A percentile compares a stretch with the other conserved stretches of the same genome.
Evolutionary conservation across 257 asterid genomes (phyloP).

Genomic region (Coffea canephora): DNA sequence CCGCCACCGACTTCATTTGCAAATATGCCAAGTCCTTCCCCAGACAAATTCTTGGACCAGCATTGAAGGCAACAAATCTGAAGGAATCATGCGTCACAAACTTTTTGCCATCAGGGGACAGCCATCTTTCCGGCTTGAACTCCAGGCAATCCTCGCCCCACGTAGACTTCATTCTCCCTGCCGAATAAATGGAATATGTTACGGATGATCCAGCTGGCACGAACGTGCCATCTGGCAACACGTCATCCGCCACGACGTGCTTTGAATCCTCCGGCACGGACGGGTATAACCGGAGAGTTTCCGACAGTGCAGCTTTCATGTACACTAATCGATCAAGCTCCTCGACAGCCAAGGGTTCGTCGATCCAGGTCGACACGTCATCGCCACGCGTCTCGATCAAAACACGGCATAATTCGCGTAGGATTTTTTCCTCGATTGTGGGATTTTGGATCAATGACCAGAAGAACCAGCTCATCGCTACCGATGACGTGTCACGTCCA

Average conservation of each 20-base stretch:
- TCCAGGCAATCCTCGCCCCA: constrained; percentile 65
- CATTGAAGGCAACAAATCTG: constrained; percentile 52
- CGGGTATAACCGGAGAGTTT: constrained; percentile 59
- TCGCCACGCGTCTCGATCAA: constrained; percentile 47
- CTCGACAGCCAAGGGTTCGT: constrained; percentile 51
- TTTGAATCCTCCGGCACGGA: constrained; percentile 69
- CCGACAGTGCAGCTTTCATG: constrained; percentile 60
- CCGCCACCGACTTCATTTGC: constrained; percentile 62
- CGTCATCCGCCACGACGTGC: constrained; percentile 50
- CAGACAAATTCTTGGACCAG: constrained; percentile 58
- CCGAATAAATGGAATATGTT: constrained; percentile 59
- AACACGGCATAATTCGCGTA: constrained; percentile 31
- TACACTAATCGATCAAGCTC: constrained; percentile 53
- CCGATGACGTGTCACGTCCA: constrained; percentile 76
- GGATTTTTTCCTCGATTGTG: constrained; percentile 50
- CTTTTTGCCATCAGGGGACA: constrained; percentile 39
- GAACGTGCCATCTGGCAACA: constrained; percentile 59
- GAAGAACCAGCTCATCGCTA: constrained; percentile 72
- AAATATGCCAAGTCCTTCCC: constrained; percentile 59
- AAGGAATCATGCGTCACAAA: constrained; percentile 41
- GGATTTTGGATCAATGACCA: constrained; percentile 46
- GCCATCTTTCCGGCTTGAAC: constrained; percentile 67
- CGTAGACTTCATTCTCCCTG: constrained; percentile 54
- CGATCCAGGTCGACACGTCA: constrained; percentile 38
- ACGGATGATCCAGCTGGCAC: constrained; percentile 57